Base-by-base conservation (phyloP, 208 protist species). In the Leishmania amazonensis region DNA sequence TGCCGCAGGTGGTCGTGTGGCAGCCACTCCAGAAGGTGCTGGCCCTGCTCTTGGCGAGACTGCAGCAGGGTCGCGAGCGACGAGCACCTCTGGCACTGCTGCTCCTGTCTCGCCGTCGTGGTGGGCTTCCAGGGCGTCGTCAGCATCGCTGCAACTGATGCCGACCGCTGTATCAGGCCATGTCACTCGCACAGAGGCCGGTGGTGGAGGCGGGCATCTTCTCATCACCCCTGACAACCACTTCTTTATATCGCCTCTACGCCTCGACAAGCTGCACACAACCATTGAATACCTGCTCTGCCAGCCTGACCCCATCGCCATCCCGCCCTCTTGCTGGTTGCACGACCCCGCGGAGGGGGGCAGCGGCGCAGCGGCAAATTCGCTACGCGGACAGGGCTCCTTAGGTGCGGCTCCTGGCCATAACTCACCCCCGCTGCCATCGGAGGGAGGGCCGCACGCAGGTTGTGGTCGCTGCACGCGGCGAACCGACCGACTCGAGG, bases 231-330 rank as follows among this genome's bases (percentile, higher is more conserved):
- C 70, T n/a, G 76, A 81, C 74, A 79, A 84, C 78, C 81, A 76
- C 81, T 57, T 83, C 3, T 28, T 78, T n/a, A 78, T 92, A 67
- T 90, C 84, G n/a, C 86, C 85, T 7, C 83, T 92, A 19, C 80
- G 89, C 28, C 83, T 92, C 3, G 88, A 91, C 75, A 94, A 92
- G 77, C 74, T 94, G 57, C 80, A 85, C 57, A 72, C 73, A 19
- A 85, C 80, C 7, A 85, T 94, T 28, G 87, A 92, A n/a, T 86
- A 85, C 76, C 83, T 92, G 19, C 83, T 92, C 35, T 64, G 78
- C 47, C 81, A 87, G 80, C 87, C 87, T 4, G 90, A 94, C 80
- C 90, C 88, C 21, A 83, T 92, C 24, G 84, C 76, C 19, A 42
- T 89, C 3, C 81, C 81, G 11, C 65, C 77, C 45, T 77, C 49